Percentiles rank a stretch among this genome's conserved stretches.
phyloP scores from a whole-genome alignment of 2,329 filamentous ascomycete species.

The Penicillium fuscoglaucum region DNA sequence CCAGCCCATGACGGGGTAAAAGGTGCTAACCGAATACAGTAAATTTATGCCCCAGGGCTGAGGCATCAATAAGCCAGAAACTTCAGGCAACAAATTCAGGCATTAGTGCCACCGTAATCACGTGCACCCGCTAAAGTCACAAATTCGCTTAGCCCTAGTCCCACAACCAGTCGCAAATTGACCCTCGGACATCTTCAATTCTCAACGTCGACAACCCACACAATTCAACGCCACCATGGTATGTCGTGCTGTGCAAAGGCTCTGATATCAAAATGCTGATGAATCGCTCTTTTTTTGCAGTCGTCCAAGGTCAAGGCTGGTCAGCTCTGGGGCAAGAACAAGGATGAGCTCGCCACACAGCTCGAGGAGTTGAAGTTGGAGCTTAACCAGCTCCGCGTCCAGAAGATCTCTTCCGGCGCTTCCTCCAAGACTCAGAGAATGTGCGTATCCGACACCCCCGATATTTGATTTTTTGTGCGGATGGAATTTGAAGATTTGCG shows the following conservation, averaged over 20 bases:
- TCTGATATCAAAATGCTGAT: conserved; percentile 24
- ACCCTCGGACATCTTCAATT: conserved; percentile 44
- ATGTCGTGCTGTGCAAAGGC: conserved; percentile 30
- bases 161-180: conserved; percentile 46
- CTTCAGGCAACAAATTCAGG: background rate
- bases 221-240: conserved; percentile 47
- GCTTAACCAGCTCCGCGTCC: conserved; percentile 92
- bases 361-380: conserved; percentile 94
- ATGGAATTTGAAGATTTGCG: conserved; percentile 16
- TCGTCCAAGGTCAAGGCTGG: conserved; percentile 86
- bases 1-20: conserved; percentile 10
- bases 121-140: conserved; percentile 35
- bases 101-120: conserved; percentile 17
- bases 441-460: conserved; percentile 58
- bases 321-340: conserved; percentile 98
- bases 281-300: conserved; percentile 39
- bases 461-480: conserved; percentile 18
- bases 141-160: conserved; percentile 48
- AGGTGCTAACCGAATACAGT: conserved; percentile 1
- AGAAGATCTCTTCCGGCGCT: conserved; percentile 93
- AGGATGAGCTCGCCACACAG: conserved; percentile 96
- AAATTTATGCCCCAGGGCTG: background rate
- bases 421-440: conserved; percentile 97
- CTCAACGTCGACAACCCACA: conserved; percentile 47
- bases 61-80: background rate